Evolutionary conservation across 257 asterid genomes (phyloP), one percentile per base, ranked within the genome.

Genomic region (Przewalskia tangutica): DNA sequence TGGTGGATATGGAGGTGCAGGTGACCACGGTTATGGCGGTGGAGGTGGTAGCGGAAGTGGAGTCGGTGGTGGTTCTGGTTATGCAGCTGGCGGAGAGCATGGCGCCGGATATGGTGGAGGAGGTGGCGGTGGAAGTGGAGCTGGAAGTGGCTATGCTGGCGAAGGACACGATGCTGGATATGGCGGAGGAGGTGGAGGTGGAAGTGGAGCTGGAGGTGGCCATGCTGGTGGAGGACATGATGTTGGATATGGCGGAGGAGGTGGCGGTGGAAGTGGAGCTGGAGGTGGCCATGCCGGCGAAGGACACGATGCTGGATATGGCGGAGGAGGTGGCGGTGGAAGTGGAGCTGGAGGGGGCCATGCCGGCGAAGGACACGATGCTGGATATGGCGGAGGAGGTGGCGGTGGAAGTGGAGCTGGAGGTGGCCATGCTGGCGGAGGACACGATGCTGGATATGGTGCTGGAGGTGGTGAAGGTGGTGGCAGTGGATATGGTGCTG

Each of bases 241-340:
- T 16, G 89, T 85, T 4, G 91, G 92, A 0, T 83, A 38, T 48
- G 88, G 82, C 0, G 90, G 89, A 18, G 91, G 93, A 0, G 91
- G 85, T 23, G 97, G 93, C 38, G 82, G 89, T 18, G 88, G 97
- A 0, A 85, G 81, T 20, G 96, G 91, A 0, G 86, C 88, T 3
- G 62, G 62, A 16, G 62, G 62, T 55, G 62, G 62, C 62, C 3
- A 55, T 1, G 93, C 86, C 2, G 90, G 88, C 59, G 92, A 85
- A 63, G 86, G 73, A 14, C 88, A 88, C 64, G 94, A 91, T 12
- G 92, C 92, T n/a, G 93, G 87, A 18, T 88, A 88, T 63, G 92
- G 89, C 1, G 88, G 88, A 2, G 94, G 62, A 55, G 62, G 62
- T 56, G 63, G 63, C 1, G 63, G 63, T 7, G 63, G 63, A 56